Evolutionary conservation across 2,329 filamentous ascomycete species (phyloP).

Genomic region (Sphaerulina vaccinii): DNA sequence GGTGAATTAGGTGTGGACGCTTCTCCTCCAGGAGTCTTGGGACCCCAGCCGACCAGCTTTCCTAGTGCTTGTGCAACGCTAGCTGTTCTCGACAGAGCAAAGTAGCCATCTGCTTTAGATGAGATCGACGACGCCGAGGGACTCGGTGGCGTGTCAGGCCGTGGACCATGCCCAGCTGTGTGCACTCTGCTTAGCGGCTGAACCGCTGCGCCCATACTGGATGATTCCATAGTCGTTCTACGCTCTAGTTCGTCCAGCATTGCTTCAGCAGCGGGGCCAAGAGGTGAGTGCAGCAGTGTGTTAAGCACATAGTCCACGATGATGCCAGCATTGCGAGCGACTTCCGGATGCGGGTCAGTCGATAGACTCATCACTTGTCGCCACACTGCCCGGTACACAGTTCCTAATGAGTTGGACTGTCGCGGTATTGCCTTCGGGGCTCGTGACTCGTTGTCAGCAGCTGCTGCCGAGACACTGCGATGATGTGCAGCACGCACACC

Average conservation of each 20-base stretch:
- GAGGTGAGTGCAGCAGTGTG: constrained; percentile 71
- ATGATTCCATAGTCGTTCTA: constrained; percentile 31
- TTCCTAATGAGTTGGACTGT: constrained; percentile 67
- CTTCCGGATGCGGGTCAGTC: constrained; percentile 91
- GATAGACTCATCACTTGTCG: constrained; percentile 87
- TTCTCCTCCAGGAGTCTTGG: constrained; percentile 30
- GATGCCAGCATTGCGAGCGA: constrained; percentile 79
- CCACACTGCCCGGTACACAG: constrained; percentile 91
- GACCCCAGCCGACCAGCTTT: constrained; percentile 52
- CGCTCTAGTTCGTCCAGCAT: constrained; percentile 66
- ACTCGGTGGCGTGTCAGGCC: constrained; percentile 40
- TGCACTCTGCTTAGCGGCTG: constrained; percentile 32
- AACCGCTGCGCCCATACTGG: constrained; percentile 15
- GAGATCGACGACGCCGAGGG: constrained; percentile 49
- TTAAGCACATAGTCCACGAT: constrained; percentile 84
- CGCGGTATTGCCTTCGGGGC: constrained; percentile 42
- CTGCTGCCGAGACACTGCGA: constrained; percentile 24
- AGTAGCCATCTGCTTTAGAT: constrained; percentile 58
- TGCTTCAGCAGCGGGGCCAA: constrained; percentile 67
- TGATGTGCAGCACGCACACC: constrained; percentile 21
- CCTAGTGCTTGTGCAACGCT: constrained; percentile 65
- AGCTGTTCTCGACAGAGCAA: constrained; percentile 62
- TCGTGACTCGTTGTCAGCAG: constrained; percentile 6
- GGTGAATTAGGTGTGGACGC: constrained; percentile 29
- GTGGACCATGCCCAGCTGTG: constrained; percentile 49